Conservation (phyloP, 176 grass and related monocot genomes). For the Alloteropsis semialata region DNA sequence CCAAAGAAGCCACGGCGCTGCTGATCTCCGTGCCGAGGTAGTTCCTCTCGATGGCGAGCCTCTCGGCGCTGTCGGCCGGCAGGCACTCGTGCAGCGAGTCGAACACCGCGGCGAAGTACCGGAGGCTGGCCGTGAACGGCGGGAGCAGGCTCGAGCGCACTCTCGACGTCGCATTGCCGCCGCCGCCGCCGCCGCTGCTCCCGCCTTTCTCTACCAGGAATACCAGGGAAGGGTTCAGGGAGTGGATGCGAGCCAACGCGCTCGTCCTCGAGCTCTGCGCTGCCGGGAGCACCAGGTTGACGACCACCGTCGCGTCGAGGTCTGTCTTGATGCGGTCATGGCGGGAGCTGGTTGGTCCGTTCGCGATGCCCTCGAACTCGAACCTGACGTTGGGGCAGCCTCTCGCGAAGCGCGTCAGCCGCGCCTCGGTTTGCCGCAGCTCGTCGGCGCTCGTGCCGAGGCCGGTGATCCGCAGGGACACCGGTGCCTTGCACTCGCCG, state of each 20-base stretch:
- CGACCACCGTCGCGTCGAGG: slow-evolving; percentile 48
- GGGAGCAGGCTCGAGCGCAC: slow-evolving; percentile 27
- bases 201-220: slow-evolving; percentile 56
- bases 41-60: slow-evolving; percentile 76
- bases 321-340: slow-evolving; percentile 21
- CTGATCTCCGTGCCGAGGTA: slow-evolving; percentile 72
- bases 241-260: slow-evolving; percentile 41
- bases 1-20: slow-evolving; percentile 16
- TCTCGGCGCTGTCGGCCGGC: slow-evolving; percentile 58
- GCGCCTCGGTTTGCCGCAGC: slow-evolving; percentile 52
- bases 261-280: slow-evolving; percentile 19
- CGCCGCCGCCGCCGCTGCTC: neutral
- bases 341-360: neutral
- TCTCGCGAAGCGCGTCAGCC: slow-evolving; percentile 53
- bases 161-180: neutral
- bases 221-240: slow-evolving; percentile 57
- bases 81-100: slow-evolving; percentile 77
- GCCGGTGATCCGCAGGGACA: slow-evolving; percentile 65
- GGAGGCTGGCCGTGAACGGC: slow-evolving; percentile 50
- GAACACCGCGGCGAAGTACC: slow-evolving; percentile 69
- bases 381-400: slow-evolving; percentile 56
- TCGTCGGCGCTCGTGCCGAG: slow-evolving; percentile 49
- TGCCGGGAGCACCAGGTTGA: slow-evolving; percentile 67
- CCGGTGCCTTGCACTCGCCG: neutral
- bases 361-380: slow-evolving; percentile 62